phyloP scores from a whole-genome alignment of 2,329 filamentous ascomycete genomes.

The Fusarium clavum region DNA sequence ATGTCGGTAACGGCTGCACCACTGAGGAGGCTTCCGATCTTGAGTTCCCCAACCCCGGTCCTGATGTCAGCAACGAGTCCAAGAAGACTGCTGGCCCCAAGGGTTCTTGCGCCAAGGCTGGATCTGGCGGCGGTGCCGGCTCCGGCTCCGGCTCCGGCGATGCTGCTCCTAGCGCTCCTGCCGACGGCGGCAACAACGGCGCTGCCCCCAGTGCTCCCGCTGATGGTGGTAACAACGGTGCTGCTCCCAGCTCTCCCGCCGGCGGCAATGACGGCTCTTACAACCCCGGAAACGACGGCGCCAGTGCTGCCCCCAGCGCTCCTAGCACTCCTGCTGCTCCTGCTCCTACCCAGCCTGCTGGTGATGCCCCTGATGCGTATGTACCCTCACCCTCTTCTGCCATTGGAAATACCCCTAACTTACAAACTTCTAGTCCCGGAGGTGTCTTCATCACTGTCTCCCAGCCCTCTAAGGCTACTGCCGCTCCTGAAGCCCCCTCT shows the following conservation, averaged over 20 bases:
- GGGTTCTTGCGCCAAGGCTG: slow-evolving; percentile 49
- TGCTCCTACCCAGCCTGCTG: slow-evolving; percentile 35
- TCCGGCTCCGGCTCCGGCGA: slow-evolving; percentile 15
- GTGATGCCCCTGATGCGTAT: slow-evolving; percentile 44
- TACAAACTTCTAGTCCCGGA: slow-evolving; percentile 52
- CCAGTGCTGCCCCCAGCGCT: slow-evolving; percentile 24
- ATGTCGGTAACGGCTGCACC: slow-evolving; percentile 70
- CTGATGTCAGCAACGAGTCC: slow-evolving; percentile 59
- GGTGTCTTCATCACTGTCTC: slow-evolving; percentile 58
- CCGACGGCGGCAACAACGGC: slow-evolving; percentile 3
- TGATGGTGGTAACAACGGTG: slow-evolving; percentile 6
- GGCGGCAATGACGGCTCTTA: slow-evolving; percentile 3
- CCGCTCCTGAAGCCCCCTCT: slow-evolving; percentile 40
- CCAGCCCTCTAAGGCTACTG: slow-evolving; percentile 39
- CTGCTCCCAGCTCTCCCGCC: slow-evolving; percentile 1
- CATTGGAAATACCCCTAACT: slow-evolving; percentile 22
- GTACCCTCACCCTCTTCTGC: slow-evolving; percentile 30
- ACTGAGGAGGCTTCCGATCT: slow-evolving; percentile 69
- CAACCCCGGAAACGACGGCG: slow-evolving; percentile 2
- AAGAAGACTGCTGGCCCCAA: slow-evolving; percentile 52
- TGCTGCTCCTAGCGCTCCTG: slow-evolving; percentile 5
- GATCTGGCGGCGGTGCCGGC: slow-evolving; percentile 36
- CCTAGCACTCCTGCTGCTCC: slow-evolving; percentile 29
- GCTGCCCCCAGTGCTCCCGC: slow-evolving; percentile 7
- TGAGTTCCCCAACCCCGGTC: slow-evolving; percentile 74